Conservation (phyloP, 495 filamentous ascomycete genomes). For the Neurospora sp. region DNA sequence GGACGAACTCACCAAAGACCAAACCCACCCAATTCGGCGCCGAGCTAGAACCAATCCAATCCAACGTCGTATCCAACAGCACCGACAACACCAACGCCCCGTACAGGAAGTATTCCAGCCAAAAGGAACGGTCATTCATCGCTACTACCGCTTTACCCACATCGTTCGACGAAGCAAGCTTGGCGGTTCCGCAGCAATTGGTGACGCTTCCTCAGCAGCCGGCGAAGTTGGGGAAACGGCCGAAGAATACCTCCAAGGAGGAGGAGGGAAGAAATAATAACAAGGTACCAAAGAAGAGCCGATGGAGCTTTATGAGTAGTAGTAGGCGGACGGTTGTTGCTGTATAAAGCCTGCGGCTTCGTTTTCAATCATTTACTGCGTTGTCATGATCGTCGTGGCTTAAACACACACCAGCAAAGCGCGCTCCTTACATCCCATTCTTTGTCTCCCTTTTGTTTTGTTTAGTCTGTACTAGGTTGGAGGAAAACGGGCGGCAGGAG, state of each 20-base stretch:
- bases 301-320: constrained; percentile 16
- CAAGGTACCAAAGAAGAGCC: background rate
- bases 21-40: constrained; percentile 7
- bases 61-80: constrained; percentile 1
- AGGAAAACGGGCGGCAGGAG: background rate
- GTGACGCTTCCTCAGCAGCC: constrained; percentile 1
- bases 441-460: constrained; percentile 1
- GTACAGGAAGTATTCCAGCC: background rate
- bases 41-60: constrained; percentile 16
- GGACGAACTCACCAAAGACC: constrained; percentile 5
- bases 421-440: background rate
- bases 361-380: background rate
- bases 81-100: background rate
- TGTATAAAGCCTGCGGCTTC: background rate
- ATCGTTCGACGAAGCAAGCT: constrained; percentile 9
- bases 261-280: constrained; percentile 4
- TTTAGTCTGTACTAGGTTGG: background rate
- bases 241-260: constrained; percentile 6
- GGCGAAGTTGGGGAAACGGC: constrained; percentile 16
- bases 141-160: constrained; percentile 8
- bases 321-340: constrained; percentile 14
- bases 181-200: constrained; percentile 5
- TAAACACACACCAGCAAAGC: background rate
- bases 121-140: constrained; percentile 4
- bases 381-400: background rate